Evolutionary conservation across 768 basidiomycete species (phyloP).

Genomic region (Termitomyces sp.): DNA sequence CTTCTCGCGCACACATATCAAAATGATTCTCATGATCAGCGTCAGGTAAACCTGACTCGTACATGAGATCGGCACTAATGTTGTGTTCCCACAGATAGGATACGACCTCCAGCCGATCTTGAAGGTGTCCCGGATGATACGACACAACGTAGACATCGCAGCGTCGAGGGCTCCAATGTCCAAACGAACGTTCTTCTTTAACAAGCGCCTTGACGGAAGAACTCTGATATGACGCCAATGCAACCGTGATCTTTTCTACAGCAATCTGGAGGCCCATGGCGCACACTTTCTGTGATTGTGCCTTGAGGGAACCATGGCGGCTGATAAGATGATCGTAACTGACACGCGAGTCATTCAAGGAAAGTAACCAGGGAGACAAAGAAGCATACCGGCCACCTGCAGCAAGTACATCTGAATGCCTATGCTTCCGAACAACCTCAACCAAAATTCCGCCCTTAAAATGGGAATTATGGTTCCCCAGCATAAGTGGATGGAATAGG

Average conservation of each 20-base stretch:
- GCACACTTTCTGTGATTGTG: conserved; percentile 49
- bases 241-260: conserved; percentile 69
- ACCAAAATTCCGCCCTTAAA: conserved; percentile 75
- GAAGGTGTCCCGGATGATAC: conserved; percentile 67
- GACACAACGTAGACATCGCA: conserved; percentile 87
- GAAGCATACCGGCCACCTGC: conserved; percentile 68
- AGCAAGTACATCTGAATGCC: conserved; percentile 66
- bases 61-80: conserved; percentile 87
- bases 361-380: not conserved
- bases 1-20: conserved; percentile 72
- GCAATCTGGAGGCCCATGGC: conserved; percentile 75
- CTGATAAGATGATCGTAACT: conserved; percentile 74
- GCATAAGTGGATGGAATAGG: conserved; percentile 69
- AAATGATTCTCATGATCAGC: conserved; percentile 59
- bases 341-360: not conserved
- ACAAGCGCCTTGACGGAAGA: conserved; percentile 63
- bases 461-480: conserved; percentile 55
- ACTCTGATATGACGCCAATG: conserved; percentile 66
- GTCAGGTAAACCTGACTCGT: conserved; percentile 65
- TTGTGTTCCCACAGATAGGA: conserved; percentile 74
- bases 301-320: conserved; percentile 51
- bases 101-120: conserved; percentile 75
- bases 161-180: conserved; percentile 84
- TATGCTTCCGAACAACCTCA: conserved; percentile 66
- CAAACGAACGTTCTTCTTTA: conserved; percentile 79